A percentile compares a stretch with the other conserved stretches of the same genome.
These are phyloP conservation scores for Trichoderma semiorbis DNA, from an alignment of 2,329 filamentous ascomycete genomes.

Conservation along the genomic window DNA sequence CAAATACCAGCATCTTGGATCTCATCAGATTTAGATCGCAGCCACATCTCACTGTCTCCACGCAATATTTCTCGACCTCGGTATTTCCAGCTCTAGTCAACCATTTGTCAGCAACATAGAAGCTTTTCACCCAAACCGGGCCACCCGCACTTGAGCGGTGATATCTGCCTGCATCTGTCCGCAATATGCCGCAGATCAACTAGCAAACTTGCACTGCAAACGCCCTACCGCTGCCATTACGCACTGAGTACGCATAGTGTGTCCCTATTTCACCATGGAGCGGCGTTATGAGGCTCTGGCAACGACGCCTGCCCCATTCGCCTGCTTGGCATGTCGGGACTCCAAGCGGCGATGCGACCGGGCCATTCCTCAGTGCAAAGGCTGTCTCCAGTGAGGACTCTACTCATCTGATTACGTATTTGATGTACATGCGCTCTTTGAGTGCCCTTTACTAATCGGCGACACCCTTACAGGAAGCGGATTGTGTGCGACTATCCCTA, in stretches of 20 bases:
- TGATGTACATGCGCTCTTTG: neutral
- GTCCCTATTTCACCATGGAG: neutral
- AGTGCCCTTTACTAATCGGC: neutral
- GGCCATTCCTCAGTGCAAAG: slow-evolving; percentile 14
- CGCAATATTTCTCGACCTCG: neutral
- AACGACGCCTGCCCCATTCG: slow-evolving; percentile 1
- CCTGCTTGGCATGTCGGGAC: slow-evolving; percentile 14
- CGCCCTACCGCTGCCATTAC: neutral
- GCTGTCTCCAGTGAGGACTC: slow-evolving; percentile 15
- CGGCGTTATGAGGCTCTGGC: slow-evolving; percentile 8
- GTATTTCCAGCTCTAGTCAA: neutral
- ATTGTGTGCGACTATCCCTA: slow-evolving; percentile 18
- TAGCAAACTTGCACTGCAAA: neutral
- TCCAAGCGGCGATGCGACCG: slow-evolving; percentile 19
- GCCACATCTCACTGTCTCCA: neutral
- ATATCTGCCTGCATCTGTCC: slow-evolving; percentile 1
- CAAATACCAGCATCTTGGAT: neutral
- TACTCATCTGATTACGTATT: neutral
- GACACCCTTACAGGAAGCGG: slow-evolving; percentile 4
- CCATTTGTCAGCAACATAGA: neutral
- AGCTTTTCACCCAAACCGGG: neutral
- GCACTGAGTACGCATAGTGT: neutral
- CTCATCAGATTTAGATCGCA: neutral
- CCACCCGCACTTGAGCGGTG: neutral
- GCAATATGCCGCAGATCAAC: slow-evolving; percentile 10